Base-by-base conservation (phyloP, 2,329 filamentous ascomycete genomes). In the Whalleya microplaca region DNA sequence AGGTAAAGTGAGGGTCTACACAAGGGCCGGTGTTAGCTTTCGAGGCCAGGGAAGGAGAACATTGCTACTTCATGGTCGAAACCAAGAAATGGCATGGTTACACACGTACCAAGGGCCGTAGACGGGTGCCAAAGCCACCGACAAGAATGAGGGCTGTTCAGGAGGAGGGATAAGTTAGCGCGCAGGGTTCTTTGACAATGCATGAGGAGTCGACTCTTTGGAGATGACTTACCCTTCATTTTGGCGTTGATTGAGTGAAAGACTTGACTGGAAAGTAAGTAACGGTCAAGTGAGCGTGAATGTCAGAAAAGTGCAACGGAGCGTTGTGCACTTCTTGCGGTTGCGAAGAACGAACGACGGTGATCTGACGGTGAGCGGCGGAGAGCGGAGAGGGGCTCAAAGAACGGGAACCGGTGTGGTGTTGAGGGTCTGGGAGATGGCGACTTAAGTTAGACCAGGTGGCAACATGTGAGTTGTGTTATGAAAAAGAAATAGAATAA, bases 61-160 rank as follows among this genome's bases (percentile, higher is more conserved):
- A 37, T 37, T 37, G 9, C 32, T 37, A 9, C 9, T 9, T 9
- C 4, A 4, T 9, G 14, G 10, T 12, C 32, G 10, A 37, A 37
- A 37, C 7, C 10, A 12, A 12, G 4, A 37, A 16, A 12, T 12
- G 10, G 32, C 32, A 37, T 37, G 5, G 3, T 37, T 14, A 46
- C 21, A 21, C 37, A 80, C 88, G 74, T 88, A 96, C 92, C 73
- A 98, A 86, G 82, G 94, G 94, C 75, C 94, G 91, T 72, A 99
- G 89, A 79, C 94, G 93, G 77, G 94, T 99, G 80, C 94, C 94
- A 78, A 97, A 99, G 77, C 94, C 95, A 81, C 95, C 95, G 78
- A 98, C 95, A 75, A 98, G 93, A 89, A 96, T 97, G 75, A 97
- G 89, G 80, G 93, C 92, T 97, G 72, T 60, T 66, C 16, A 52